Evolutionary conservation across 2,329 filamentous ascomycete species (phyloP), one percentile per base, ranked within the genome.

Genomic region (Alternaria sp.): DNA sequence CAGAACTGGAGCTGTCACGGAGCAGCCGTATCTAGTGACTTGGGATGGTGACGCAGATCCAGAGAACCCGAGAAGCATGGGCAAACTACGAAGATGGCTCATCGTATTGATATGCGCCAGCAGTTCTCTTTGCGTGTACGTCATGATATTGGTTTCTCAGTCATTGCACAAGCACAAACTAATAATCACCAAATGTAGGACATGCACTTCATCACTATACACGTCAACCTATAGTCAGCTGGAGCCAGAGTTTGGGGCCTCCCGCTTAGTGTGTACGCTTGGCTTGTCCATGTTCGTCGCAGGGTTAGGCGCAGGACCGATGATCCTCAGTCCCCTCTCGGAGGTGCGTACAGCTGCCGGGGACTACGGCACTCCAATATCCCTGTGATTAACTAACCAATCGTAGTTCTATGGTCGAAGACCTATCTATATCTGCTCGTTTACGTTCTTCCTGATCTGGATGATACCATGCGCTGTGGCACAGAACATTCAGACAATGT

Each of bases 201-300:
- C 93, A 8, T 93, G 90, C 74, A 88, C 91, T 1, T 94, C 91
- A 48, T 95, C 93, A n/a, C 88, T 96, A 69, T 97, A 97, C 78
- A 94, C 93, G 0, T 87, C 88, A 12, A 95, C 91, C 0, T 97
- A 97, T 76, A 75, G 72, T 18, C 91, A 95, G 77, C 87, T 97
- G 79, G 87, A 89, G 63, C 80, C 83, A 26, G 91, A 96, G 60
- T 96, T 97, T 69, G 80, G 86, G 65, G 86, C 86, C 69, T 90
- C 91, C 0, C 85, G 87, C 57, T 82, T 92, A 51, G 85, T 96
- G 24, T 92, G 90, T 12, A 93, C 92, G 3, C 78, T 97, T 9
- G 94, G 94, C 0, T 81, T 97, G 52, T 93, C 91, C 0, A 84
- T 91, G 1, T 97, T 94, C 73, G 93, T 97, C 49, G 84, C 93